Conservation (phyloP, 2,329 filamentous ascomycete species). For the Diplodia seriata region DNA sequence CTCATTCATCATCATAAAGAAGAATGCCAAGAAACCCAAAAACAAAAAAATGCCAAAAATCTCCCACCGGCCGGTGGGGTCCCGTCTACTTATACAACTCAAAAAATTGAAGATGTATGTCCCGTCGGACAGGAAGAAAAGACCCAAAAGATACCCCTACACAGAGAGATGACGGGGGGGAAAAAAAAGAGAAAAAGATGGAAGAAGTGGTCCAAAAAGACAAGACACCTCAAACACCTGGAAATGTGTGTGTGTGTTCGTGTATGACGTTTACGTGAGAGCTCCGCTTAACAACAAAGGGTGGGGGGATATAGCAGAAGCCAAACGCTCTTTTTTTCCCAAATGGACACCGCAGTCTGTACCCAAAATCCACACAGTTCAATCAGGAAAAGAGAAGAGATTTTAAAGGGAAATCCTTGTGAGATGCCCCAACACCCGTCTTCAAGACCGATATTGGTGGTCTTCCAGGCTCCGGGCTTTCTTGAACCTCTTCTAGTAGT, state of each 20-base stretch:
- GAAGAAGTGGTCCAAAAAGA: constrained; percentile 3
- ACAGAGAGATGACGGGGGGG: background rate
- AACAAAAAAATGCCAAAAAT: background rate
- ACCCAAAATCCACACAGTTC: background rate
- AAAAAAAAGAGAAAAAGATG: background rate
- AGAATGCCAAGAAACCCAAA: background rate
- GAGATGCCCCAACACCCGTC: background rate
- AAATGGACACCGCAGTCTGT: background rate
- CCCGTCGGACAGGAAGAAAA: background rate
- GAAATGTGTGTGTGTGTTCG: constrained; percentile 22
- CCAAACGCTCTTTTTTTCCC: constrained; percentile 1
- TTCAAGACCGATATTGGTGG: too few relatives aligned
- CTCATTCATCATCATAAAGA: constrained; percentile 25
- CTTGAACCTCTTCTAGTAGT: background rate
- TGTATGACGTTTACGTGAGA: constrained; percentile 17
- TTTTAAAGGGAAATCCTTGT: background rate
- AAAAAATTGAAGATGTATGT: background rate
- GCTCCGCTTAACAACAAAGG: background rate
- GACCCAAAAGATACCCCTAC: background rate
- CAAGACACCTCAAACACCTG: constrained; percentile 19
- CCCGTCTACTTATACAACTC: constrained; percentile 15
- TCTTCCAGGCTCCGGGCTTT: background rate
- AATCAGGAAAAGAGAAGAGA: background rate
- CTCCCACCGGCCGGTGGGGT: background rate
- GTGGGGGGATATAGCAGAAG: background rate